Conservation (phyloP, 805 yeast genomes). For the Sugiyamaella qingdaonensis region DNA sequence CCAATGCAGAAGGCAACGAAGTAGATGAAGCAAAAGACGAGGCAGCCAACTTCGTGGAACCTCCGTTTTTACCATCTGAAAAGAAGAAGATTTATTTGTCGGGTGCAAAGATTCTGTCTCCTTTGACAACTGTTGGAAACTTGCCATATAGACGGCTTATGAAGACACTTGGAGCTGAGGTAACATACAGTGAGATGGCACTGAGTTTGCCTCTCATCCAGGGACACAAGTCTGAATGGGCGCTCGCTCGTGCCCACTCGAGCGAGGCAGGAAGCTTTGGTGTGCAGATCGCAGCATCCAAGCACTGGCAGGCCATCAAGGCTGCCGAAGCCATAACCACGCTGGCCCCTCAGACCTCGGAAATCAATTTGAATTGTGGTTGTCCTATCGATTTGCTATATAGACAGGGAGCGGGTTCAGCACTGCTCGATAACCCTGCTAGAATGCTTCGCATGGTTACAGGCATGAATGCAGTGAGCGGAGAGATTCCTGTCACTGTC, state of each 20-base stretch:
- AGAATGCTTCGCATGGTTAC: constrained; percentile 71
- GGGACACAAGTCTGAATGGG: constrained; percentile 96
- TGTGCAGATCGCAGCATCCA: constrained; percentile 85
- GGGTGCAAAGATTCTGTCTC: constrained; percentile 84
- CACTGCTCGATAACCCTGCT: constrained; percentile 84
- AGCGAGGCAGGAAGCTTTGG: constrained; percentile 87
- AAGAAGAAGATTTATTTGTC: constrained; percentile 68
- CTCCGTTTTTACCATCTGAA: constrained; percentile 72
- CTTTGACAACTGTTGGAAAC: constrained; percentile 96
- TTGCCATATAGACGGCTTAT: constrained; percentile 90
- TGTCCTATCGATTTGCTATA: constrained; percentile 96
- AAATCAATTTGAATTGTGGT: constrained; percentile 89
- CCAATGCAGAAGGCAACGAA: constrained; percentile 25
- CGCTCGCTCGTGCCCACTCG: constrained; percentile 82
- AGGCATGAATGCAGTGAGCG: constrained; percentile 84
- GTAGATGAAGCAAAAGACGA: constrained; percentile 19
- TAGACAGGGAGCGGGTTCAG: constrained; percentile 94
- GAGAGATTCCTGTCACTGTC: constrained; percentile 88
- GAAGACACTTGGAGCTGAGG: constrained; percentile 86
- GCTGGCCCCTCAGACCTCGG: constrained; percentile 60
- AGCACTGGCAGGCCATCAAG: constrained; percentile 90
- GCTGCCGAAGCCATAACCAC: constrained; percentile 76
- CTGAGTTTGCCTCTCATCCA: constrained; percentile 77
- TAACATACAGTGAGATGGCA: constrained; percentile 96
- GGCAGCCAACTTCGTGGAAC: constrained; percentile 58